Conservation (phyloP, 2,329 filamentous ascomycete genomes). For the Plenodomus biglobosus region DNA sequence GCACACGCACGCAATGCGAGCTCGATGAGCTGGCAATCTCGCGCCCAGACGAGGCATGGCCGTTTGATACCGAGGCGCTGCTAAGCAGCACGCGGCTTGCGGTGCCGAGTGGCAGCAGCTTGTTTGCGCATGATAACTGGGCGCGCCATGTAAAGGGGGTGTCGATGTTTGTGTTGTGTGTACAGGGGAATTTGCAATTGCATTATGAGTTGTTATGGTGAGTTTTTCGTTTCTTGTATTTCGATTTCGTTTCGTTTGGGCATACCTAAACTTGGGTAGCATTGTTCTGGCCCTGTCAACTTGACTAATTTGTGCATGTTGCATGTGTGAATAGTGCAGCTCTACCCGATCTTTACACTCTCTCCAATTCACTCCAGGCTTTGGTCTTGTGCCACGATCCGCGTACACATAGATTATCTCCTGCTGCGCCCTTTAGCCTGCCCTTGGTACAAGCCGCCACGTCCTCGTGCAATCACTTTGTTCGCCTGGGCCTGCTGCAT, state of each 20-base stretch:
- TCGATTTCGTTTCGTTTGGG: too few relatives aligned
- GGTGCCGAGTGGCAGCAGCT: constrained; percentile 12
- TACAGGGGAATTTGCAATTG: constrained; percentile 38
- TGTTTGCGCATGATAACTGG: constrained; percentile 34
- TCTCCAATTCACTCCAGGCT: constrained; percentile 38
- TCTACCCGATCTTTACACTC: constrained; percentile 36
- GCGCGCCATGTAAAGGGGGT: constrained; percentile 18
- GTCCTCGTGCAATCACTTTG: constrained; percentile 41
- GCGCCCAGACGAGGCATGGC: constrained; percentile 34
- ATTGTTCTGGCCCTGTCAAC: too few relatives aligned
- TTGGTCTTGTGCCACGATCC: constrained; percentile 41
- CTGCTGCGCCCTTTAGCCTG: constrained; percentile 27
- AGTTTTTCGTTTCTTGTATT: neutral
- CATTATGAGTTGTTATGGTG: constrained; percentile 44
- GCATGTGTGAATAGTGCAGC: too few relatives aligned
- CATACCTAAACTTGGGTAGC: too few relatives aligned
- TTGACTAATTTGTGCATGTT: too few relatives aligned
- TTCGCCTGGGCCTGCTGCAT: constrained; percentile 48
- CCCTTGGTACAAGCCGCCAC: constrained; percentile 38
- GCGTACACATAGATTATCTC: constrained; percentile 29
- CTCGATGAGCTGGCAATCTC: constrained; percentile 40
- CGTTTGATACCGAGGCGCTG: constrained; percentile 35
- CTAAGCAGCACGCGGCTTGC: constrained; percentile 31
- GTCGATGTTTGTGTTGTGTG: constrained; percentile 34
- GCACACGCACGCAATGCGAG: constrained; percentile 40